Conservation (phyloP, 768 basidiomycete genomes). For the Boletellus emodensis region DNA sequence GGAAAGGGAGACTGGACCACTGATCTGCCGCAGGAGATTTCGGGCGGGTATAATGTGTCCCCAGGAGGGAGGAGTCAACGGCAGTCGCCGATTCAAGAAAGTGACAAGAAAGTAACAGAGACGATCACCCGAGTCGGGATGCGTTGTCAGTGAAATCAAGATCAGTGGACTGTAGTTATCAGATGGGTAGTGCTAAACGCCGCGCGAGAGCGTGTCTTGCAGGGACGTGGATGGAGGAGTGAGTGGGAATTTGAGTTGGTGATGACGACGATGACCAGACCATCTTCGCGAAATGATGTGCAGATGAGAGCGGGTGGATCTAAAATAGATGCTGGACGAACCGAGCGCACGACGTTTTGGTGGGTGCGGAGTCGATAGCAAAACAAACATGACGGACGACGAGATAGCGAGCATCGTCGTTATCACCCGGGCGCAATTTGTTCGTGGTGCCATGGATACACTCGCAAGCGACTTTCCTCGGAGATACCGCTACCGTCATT, state of each 20-base stretch:
- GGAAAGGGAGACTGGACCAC: conserved; percentile 14
- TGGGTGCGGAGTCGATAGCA: conserved; percentile 14
- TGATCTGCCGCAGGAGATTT: conserved; percentile 20
- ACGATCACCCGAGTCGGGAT: conserved; percentile 5
- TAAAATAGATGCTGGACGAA: conserved; percentile 18
- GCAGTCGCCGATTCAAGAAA: conserved; percentile 9
- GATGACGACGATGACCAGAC: conserved; percentile 9
- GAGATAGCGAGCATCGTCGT: conserved; percentile 15
- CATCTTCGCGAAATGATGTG: conserved; percentile 25
- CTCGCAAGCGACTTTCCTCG: conserved; percentile 17
- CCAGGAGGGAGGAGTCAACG: conserved; percentile 8
- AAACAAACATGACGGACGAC: conserved; percentile 19
- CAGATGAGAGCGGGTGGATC: conserved; percentile 12
- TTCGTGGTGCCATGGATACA: conserved; percentile 6
- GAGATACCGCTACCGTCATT: conserved; percentile 23
- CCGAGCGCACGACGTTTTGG: conserved; percentile 13
- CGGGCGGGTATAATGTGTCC: conserved; percentile 16
- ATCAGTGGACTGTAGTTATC: background rate
- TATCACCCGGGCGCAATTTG: conserved; percentile 16
- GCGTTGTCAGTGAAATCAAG: background rate
- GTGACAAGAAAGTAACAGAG: conserved; percentile 1
- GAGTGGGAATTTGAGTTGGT: conserved; percentile 1
- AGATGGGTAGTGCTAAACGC: background rate
- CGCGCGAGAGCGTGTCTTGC: background rate
- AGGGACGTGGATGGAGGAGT: background rate